Evolutionary conservation across 2,329 filamentous ascomycete genomes (phyloP), one percentile per base, ranked within the genome.

Genomic region (Aureobasidium vineae): DNA sequence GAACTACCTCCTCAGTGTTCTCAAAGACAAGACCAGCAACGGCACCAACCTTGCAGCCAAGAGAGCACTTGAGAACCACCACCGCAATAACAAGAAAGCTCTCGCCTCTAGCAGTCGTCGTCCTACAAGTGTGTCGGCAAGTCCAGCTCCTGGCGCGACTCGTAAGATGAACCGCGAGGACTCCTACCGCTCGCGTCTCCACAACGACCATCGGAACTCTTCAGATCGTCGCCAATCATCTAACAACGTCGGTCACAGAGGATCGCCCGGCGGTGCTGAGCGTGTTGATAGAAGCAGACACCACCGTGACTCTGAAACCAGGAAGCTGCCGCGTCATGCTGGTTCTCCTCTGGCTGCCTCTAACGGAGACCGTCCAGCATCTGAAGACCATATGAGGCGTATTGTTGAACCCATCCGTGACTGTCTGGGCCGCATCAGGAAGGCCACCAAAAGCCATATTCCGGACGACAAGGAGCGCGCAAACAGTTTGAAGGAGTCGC

Each of bases 1-100:
- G 11, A 95, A 98, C 74, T 99, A 99, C 75, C 85, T 99, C 16
- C 84, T 99, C 47, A 97, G 92, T n/a, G 92, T 99, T 1, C 81
- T 99, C 68, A 92, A 94, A 75, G 91, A 96, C 74, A 92, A 96
- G 77, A 89, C 88, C 2, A 78, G 76, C 71, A 76, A 78, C 59
- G 80, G 80, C 33, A 87, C 87, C 68, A 91, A 96, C 73, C 84
- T 85, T 36, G 86, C 86, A 23, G 90, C 90, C 3, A 92, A 91
- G 76, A 88, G 88, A 73, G 87, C 90, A 0, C 88, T 96, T 33
- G 93, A 97, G 73, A 97, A 97, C 70, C 93, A 97, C 73, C 93
- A 96, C 76, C 91, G 93, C 65, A 97, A 94, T 79, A 96, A 93
- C 80, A 96, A 96, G 80, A 94, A 96, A 74, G 78, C 86, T 57